Base-by-base conservation (phyloP, 2,329 filamentous ascomycete species). In the Microcyclosporella mali region DNA sequence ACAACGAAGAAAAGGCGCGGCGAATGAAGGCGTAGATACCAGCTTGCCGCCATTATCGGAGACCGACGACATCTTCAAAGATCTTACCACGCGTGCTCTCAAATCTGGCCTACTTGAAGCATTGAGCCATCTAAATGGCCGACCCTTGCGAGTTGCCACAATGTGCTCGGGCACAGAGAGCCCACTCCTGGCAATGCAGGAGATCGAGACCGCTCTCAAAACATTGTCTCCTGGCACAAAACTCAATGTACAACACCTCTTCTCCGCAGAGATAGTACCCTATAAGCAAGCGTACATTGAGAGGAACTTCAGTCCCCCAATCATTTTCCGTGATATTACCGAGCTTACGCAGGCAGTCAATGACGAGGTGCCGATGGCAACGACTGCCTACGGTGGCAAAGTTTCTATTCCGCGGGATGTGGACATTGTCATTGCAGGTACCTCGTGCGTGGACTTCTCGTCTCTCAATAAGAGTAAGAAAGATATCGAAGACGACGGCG, bases 131-230 rank as follows among this genome's bases (percentile, higher is more conserved):
- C 50, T 71, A 1, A 55, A 61, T 7, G 56, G 57, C 4, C 57
- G 66, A 6, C 56, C 66, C 3, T 52, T 84, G 0, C 64, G 72
- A 7, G 68, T 88, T 18, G 84, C 74, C 0, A 90, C 85, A 0
- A 78, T 88, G 69, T 89, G 84, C 58, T 88, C 84, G 1, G 85
- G 85, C 0, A 89, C 85, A 0, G 85, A 90, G 52, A 79, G 79
- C 3, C 85, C 85, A 0, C 65, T 90, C 2, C 68, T 88, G 1
- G 81, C 81, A 0, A 58, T 88, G 11, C 66, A 78, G 11, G 67
- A 81, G 59, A 64, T 87, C 34, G 37, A 58, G 57, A 62, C 65
- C 16, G 58, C 68, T 4, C 59, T 65, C 14, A 49, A 58, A 12
- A 12, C 16, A 37, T n/a, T 17, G 11, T 10, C 43, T 63, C 18